Base-by-base conservation (phyloP, 805 yeast genomes). In the Kazachstania taianensis region DNA sequence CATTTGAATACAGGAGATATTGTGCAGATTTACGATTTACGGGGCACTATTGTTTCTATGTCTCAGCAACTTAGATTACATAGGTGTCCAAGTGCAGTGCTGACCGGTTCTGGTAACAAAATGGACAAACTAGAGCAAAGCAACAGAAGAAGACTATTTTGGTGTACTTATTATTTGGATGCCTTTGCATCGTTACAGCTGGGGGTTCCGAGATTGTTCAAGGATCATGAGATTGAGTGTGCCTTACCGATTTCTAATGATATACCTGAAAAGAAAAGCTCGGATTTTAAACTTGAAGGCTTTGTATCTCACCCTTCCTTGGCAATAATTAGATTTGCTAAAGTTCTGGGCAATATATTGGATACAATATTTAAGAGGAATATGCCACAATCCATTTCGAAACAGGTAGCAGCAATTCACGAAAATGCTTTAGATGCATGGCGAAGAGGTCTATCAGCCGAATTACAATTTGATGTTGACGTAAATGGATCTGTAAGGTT, bases 141-240 rank as follows among this genome's bases (percentile, higher is more conserved):
- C 42, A 84, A 82, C 51, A 68, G 95, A 43, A 72, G 94, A 53
- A 71, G 82, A 24, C 58, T 83, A 27, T 86, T 86, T 48, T 86
- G 96, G 96, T 75, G 84, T 43, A 72, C 78, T 30, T 85, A 82
- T 55, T 68, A 77, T 20, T 64, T 86, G 43, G 96, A 86, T 53
- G 69, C 76, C 3, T 82, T 82, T 50, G 66, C 83, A 18, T 75
- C 89, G 3, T 68, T 82, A 41, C 77, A 77, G 40, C 60, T 85
- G 32, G 96, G 96, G 31, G 82, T 83, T 26, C 95, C 95, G 4
- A 64, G 94, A 43, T 59, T 84, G 32, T 59, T 85, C 19, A 80
- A 80, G 49, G 94, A 83, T 52, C 74, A 73, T 48, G 94, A 83
- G 53, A 75, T 85, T 34, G 94, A 84, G 54, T 84, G 94, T 64